Conservation (phyloP, 805 yeast species). For the Osmozyma mogii region DNA sequence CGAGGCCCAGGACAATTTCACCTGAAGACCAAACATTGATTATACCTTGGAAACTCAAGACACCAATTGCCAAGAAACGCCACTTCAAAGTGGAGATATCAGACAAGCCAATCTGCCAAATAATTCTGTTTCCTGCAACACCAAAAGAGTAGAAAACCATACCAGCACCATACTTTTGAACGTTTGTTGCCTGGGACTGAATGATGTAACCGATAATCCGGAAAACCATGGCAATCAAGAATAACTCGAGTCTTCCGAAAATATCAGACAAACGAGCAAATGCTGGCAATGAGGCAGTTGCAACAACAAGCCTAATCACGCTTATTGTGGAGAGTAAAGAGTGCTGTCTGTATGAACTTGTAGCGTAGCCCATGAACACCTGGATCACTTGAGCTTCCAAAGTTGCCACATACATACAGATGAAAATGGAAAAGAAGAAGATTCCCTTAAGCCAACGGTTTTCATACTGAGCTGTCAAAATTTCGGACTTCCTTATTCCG, state of each 20-base stretch:
- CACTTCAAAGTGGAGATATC: not conserved
- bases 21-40: no score
- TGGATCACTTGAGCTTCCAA: not conserved
- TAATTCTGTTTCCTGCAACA: not conserved
- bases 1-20: no score
- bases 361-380: not conserved
- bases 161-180: not conserved
- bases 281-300: not conserved
- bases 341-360: not conserved
- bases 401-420: not conserved
- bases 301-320: not conserved
- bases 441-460: slow-evolving; percentile 23
- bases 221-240: not conserved
- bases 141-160: slow-evolving; percentile 2
- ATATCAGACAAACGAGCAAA: not conserved
- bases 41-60: no score
- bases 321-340: not conserved
- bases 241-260: not conserved
- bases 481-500: slow-evolving; percentile 52
- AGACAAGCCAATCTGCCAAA: not conserved
- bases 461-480: slow-evolving; percentile 38
- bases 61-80: no score
- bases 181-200: not conserved
- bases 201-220: not conserved
- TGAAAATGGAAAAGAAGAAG: slow-evolving; percentile 11